Evolutionary conservation across 2,329 filamentous ascomycete species (phyloP), one percentile per base, ranked within the genome.

Genomic region (Eutypa lata): DNA sequence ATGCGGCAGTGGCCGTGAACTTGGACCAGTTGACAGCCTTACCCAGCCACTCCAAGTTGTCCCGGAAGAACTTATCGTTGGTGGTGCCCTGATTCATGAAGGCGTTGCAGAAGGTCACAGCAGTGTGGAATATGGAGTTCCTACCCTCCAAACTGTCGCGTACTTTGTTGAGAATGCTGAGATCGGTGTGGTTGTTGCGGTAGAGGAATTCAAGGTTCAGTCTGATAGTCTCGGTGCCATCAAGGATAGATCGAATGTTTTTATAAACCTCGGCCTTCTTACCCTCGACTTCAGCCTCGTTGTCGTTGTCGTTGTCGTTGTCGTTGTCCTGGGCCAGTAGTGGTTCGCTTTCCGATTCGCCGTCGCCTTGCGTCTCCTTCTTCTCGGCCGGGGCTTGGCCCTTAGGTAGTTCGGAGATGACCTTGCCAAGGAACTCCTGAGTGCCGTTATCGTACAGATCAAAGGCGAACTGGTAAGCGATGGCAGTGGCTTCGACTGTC

Each of bases 1-100:
- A 79, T 7, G 94, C 94, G 52, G 94, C 94, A 4, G 94, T 99
- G 14, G 94, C 94, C 1, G 94, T 97, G 70, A 99, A 99, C 71
- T 99, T 99, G 56, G 92, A 97, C 94, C 94, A 99, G 76, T 99
- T 99, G 47, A 97, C 91, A 24, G 94, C 94, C 77, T 97, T 99
- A 55, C 93, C 92, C 3, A 99, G 76, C 94, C 94, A 99, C 61
- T 99, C 94, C 22, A 99, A 75, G 68, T 99, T 99, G 67, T 97
- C 91, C 7, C 95, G 84, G 84, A 99, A 97, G 76, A 99, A 99
- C 66, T 93, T 95, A 74, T 99, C 94, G 64, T 96, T 94, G 0
- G 93, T 97, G 1, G 94, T 99, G 54, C 94, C 95, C 50, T 96
- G 92, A 69, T 99, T 96, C 94, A 99, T 99, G 71, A 99, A 97